Base-by-base conservation (phyloP, 2,329 filamentous ascomycete genomes). In the Drechslerella coelobrocha region DNA sequence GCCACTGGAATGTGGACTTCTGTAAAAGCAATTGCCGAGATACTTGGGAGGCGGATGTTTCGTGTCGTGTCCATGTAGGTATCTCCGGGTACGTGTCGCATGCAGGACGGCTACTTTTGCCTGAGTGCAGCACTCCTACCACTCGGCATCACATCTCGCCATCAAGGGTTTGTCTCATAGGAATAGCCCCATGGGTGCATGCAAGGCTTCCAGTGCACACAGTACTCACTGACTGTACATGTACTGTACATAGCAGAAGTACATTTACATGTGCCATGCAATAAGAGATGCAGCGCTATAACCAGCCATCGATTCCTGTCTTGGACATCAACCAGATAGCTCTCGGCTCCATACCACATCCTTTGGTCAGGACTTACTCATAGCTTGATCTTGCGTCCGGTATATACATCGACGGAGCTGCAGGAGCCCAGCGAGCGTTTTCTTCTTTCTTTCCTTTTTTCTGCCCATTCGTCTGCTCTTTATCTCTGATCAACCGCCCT, bases 101-200 rank as follows among this genome's bases (percentile, higher is more conserved):
- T 34, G 53, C 34, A 45, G 61, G 63, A 39, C 63, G 63, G 63
- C 48, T 61, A 68, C 37, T 61, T 68, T 68, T 68, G 55, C 56
- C 55, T 52, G 63, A 45, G 21, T 24, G 34, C 29, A 8, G 61
- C 43, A 68, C 63, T 68, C 63, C 63, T 68, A 39, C 63, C 39
- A 45, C 52, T 47, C 19, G 31, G 27, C 43, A 39, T 34, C 29
- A 34, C 7, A 34, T 34, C 27, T 31, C 61, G 45, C 43, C 14
- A 24, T 43, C 43, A 26, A 48, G 48, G 41, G 23, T n/a, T 10
- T 21, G 54, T 54, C 31, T 55, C 47, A 66, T 29, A n/a, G 41
- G 29, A 34, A 24, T 6, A 37, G 29, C 17, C 23, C 24, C 19
- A 24, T 10, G 2, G 48, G 55, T 41, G 4, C 29, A 31, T 14